Percentiles rank a stretch among this genome's conserved stretches.
phyloP scores from a whole-genome alignment of 805 yeast genomes.

The Geotrichum ghanense region DNA sequence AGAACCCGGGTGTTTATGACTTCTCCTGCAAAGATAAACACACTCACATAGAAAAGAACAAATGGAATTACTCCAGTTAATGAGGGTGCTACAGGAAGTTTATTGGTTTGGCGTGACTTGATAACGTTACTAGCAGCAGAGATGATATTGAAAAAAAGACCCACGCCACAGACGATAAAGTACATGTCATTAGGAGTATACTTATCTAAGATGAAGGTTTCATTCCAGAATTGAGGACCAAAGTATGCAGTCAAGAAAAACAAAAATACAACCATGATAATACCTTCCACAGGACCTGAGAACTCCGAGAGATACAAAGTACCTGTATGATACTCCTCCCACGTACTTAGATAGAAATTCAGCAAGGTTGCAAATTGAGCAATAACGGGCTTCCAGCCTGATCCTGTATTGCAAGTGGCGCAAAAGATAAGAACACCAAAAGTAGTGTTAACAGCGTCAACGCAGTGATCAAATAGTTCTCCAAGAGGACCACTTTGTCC shows the following conservation, averaged over 20 bases:
- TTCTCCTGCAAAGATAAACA: not conserved
- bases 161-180: constrained; percentile 40
- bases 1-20: constrained; percentile 7
- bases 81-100: constrained; percentile 25
- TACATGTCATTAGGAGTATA: constrained; percentile 31
- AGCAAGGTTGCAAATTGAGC: constrained; percentile 23
- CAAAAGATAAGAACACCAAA: constrained; percentile 58
- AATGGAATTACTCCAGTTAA: constrained; percentile 58
- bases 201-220: constrained; percentile 8
- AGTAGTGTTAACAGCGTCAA: constrained; percentile 56
- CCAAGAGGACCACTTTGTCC: constrained; percentile 95
- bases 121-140: constrained; percentile 60
- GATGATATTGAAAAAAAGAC: constrained; percentile 54
- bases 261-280: constrained; percentile 45
- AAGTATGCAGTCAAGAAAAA: constrained; percentile 51
- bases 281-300: constrained; percentile 95
- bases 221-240: constrained; percentile 60
- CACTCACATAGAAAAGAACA: constrained; percentile 40
- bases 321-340: constrained; percentile 95
- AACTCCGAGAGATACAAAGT: constrained; percentile 63
- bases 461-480: constrained; percentile 85
- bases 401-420: constrained; percentile 60
- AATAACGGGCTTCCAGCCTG: constrained; percentile 39
- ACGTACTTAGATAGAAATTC: constrained; percentile 80
- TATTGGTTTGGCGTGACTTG: constrained; percentile 30